Conservation (phyloP, 2,329 filamentous ascomycete species). For the Colletotrichum caudatum region DNA sequence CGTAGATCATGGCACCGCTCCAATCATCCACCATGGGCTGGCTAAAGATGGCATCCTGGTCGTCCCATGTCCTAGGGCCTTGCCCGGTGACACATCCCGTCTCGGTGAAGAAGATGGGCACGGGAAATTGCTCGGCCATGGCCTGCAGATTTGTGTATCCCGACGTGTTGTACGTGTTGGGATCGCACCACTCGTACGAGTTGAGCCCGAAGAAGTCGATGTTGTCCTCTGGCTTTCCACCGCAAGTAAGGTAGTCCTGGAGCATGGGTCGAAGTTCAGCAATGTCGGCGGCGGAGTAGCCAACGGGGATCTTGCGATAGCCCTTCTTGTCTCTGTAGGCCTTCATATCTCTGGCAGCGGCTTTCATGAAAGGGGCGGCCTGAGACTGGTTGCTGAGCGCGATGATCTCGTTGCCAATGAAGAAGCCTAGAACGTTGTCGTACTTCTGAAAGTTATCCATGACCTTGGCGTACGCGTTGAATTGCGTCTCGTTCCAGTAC, state of each 20-base stretch:
- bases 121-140: slow-evolving; percentile 76
- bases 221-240: slow-evolving; percentile 73
- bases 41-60: slow-evolving; percentile 83
- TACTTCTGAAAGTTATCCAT: slow-evolving; percentile 83
- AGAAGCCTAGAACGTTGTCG: slow-evolving; percentile 85
- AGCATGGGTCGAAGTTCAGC: slow-evolving; percentile 72
- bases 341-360: slow-evolving; percentile 85
- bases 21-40: slow-evolving; percentile 75
- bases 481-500: slow-evolving; percentile 80
- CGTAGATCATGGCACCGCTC: slow-evolving; percentile 88
- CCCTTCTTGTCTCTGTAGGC: slow-evolving; percentile 79
- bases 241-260: slow-evolving; percentile 82
- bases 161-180: slow-evolving; percentile 67
- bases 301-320: slow-evolving; percentile 85
- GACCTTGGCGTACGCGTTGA: slow-evolving; percentile 74
- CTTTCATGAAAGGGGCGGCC: slow-evolving; percentile 86
- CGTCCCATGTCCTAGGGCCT: slow-evolving; percentile 72
- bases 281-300: slow-evolving; percentile 90
- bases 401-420: slow-evolving; percentile 90
- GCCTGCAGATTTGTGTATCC: slow-evolving; percentile 78
- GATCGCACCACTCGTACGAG: slow-evolving; percentile 84
- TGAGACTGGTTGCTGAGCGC: slow-evolving; percentile 68
- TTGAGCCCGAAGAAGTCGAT: slow-evolving; percentile 90
- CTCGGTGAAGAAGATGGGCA: slow-evolving; percentile 93
- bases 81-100: slow-evolving; percentile 80